Conservation (phyloP, 176 grass and related monocot genomes). For the Cenchrus fungigraminus region DNA sequence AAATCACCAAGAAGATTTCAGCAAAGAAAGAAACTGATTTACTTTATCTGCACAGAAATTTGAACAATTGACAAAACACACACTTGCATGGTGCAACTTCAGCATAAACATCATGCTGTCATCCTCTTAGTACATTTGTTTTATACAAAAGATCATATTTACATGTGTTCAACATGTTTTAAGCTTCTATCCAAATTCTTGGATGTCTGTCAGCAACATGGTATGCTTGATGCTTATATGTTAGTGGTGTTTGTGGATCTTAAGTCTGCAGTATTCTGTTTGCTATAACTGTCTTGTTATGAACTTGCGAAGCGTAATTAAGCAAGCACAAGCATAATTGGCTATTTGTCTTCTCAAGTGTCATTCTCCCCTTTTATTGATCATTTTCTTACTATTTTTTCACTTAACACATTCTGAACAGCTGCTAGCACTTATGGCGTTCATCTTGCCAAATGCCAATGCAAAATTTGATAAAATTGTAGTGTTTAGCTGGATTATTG, state of each 20-base stretch:
- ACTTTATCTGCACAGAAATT: background rate
- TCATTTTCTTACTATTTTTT: slow-evolving; percentile 12
- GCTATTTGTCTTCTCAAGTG: background rate
- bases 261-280: background rate
- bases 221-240: background rate
- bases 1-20: background rate
- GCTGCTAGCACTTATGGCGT: background rate
- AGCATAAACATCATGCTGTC: background rate
- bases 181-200: slow-evolving; percentile 5
- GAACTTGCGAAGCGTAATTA: background rate
- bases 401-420: background rate
- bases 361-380: background rate
- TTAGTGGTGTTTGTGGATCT: background rate
- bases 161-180: background rate
- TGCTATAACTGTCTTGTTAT: background rate
- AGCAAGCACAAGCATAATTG: background rate
- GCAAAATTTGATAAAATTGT: background rate
- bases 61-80: slow-evolving; percentile 1
- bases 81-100: background rate
- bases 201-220: slow-evolving; percentile 18
- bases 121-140: background rate
- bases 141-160: background rate
- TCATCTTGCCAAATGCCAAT: background rate
- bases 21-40: slow-evolving; percentile 7
- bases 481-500: slow-evolving; percentile 20